These are phyloP conservation scores for Dictyostelium intermedium DNA, from an alignment of 78 protist species.

Conservation along the genomic window DNA sequence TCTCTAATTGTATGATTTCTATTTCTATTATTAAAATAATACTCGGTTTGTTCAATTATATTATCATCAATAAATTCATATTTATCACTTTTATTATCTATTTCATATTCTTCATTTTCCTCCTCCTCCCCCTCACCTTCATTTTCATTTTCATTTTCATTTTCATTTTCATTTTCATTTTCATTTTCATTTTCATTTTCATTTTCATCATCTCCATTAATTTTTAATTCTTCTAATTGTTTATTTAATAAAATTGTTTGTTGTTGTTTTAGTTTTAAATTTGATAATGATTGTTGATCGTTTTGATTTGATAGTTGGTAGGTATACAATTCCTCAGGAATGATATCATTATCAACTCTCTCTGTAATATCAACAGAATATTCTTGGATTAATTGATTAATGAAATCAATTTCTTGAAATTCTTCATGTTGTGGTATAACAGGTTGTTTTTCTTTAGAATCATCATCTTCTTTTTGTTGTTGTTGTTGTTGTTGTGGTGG, in stretches of 20 bases:
- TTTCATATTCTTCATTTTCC: no score
- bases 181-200: background rate
- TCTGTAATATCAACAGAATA: background rate
- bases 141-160: background rate
- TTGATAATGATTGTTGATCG: slow-evolving; percentile 10
- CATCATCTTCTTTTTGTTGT: background rate
- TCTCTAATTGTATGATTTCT: background rate
- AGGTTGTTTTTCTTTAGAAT: no score
- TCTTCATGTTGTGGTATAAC: no score
- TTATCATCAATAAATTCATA: background rate
- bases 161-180: slow-evolving; percentile 13
- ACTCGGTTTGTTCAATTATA: background rate
- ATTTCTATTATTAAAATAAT: background rate
- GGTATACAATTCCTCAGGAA: slow-evolving; percentile 31
- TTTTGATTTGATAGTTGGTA: slow-evolving; percentile 28
- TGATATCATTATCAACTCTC: slow-evolving; percentile 41
- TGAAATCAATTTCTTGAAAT: slow-evolving; percentile 5
- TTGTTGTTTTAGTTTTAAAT: slow-evolving; percentile 13
- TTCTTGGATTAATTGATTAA: background rate
- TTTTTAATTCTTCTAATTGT: background rate
- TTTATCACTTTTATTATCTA: background rate
- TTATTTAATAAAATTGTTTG: background rate
- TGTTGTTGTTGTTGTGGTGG: background rate
- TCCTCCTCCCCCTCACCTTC: background rate
- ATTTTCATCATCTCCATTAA: background rate